Percentiles rank a stretch among this genome's conserved stretches.
Conservation (phyloP, 2,329 filamentous ascomycete genomes). For the Albophoma yamanashiensis region DNA sequence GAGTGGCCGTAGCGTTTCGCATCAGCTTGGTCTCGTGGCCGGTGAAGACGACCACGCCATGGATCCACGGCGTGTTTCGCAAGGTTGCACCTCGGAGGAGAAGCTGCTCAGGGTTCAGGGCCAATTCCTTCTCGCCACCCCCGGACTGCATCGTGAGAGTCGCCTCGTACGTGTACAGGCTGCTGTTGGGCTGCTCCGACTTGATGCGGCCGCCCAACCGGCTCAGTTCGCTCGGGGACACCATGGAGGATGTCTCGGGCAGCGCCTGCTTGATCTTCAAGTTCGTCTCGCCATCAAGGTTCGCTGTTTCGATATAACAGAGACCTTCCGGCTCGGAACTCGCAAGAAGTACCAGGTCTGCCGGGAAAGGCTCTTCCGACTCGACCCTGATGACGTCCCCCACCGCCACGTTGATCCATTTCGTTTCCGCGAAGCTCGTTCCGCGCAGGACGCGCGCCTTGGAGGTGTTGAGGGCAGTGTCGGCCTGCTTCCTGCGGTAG, state of each 20-base stretch:
- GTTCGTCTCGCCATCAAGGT: constrained; percentile 95
- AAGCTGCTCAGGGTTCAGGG: constrained; percentile 85
- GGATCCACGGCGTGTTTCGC: constrained; percentile 93
- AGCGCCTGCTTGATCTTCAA: constrained; percentile 97
- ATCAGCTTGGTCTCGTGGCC: constrained; percentile 98
- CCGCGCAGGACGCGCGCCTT: constrained; percentile 76
- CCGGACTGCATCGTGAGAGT: constrained; percentile 85
- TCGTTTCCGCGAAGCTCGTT: constrained; percentile 73
- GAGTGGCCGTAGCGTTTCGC: constrained; percentile 93
- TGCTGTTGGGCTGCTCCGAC: constrained; percentile 97
- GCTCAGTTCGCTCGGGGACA: constrained; percentile 78
- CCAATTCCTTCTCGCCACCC: constrained; percentile 84
- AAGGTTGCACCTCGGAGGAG: constrained; percentile 86
- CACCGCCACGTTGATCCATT: constrained; percentile 88
- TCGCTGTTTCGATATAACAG: constrained; percentile 98
- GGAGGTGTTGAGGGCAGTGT: constrained; percentile 79
- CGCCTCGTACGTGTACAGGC: constrained; percentile 95
- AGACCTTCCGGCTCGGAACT: constrained; percentile 95
- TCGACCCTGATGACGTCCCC: constrained; percentile 90
- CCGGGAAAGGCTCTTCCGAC: constrained; percentile 90
- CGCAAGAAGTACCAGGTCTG: constrained; percentile 82
- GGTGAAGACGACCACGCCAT: constrained; percentile 84
- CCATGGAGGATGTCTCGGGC: constrained; percentile 79
- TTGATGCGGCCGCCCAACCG: constrained; percentile 76
- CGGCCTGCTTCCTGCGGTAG: constrained; percentile 77